Evolutionary conservation across 179 eudicot genomes (phyloP).

Genomic region (Carnegiea gigantea): DNA sequence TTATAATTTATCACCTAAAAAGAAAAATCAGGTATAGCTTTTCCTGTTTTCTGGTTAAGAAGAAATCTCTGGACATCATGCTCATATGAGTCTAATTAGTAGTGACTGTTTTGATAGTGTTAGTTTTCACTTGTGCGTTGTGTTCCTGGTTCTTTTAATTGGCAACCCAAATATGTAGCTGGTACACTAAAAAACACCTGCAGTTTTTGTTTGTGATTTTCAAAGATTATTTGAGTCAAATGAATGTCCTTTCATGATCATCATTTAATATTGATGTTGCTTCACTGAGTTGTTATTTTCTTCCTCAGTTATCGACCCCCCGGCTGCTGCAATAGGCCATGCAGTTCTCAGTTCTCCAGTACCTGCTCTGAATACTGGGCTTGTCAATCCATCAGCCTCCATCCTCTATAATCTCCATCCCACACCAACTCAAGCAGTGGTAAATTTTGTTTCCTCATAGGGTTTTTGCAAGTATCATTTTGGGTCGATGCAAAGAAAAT

Average conservation of each 20-base stretch:
- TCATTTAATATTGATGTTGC: conserved; percentile 16
- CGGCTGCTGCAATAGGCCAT: conserved; percentile 44
- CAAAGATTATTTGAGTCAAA: too few species aligned
- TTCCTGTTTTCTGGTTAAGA: not conserved
- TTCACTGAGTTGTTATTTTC: conserved; percentile 12
- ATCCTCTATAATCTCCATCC: conserved; percentile 63
- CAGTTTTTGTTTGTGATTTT: not conserved
- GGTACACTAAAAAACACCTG: not conserved
- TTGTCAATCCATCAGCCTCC: conserved; percentile 64
- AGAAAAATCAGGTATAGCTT: too few species aligned
- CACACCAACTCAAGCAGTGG: conserved; percentile 59
- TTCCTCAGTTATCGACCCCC: conserved; percentile 44
- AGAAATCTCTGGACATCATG: not conserved
- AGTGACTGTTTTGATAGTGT: not conserved
- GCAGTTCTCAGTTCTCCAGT: conserved; percentile 54
- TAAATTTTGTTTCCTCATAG: conserved; percentile 24
- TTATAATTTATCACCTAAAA: too few species aligned
- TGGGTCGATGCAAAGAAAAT: not conserved
- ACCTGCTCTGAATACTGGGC: conserved; percentile 43
- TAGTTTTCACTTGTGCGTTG: too few species aligned
- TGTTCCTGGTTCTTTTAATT: too few species aligned
- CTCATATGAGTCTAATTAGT: not conserved
- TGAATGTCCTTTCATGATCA: not conserved
- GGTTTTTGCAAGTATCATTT: not conserved
- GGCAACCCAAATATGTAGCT: not conserved